A percentile compares a stretch with the other conserved stretches of the same genome.
phyloP scores from a whole-genome alignment of 495 filamentous ascomycete genomes.

The Penicillium antarcticum region DNA sequence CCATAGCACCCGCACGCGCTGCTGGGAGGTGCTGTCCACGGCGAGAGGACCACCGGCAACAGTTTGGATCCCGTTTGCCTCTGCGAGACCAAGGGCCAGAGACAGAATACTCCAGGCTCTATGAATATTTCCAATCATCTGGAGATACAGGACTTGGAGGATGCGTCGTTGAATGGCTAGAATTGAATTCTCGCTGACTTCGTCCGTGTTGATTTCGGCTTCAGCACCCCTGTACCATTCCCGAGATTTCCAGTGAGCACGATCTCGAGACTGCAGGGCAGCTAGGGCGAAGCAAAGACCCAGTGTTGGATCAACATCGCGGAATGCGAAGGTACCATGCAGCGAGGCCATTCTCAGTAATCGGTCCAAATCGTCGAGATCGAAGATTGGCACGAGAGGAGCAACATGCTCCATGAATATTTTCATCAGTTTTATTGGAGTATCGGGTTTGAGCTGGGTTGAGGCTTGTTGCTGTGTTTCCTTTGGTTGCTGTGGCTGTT shows the following conservation, averaged over 20 bases:
- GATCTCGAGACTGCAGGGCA: neutral
- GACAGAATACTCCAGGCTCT: constrained; percentile 9
- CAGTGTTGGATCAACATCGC: neutral
- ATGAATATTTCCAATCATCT: constrained; percentile 10
- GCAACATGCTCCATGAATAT: too few species aligned
- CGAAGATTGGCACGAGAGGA: too few species aligned
- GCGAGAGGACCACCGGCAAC: neutral
- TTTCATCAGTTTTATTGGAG: too few species aligned
- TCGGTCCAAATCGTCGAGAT: too few species aligned
- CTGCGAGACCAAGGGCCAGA: constrained; percentile 4
- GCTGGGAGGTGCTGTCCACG: neutral
- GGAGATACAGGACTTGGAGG: constrained; percentile 17
- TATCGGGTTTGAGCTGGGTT: too few species aligned
- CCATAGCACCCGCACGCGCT: constrained; percentile 14
- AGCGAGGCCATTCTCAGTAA: too few species aligned
- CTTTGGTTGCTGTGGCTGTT: too few species aligned
- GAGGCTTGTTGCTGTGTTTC: too few species aligned
- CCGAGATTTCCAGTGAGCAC: neutral
- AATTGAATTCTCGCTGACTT: neutral
- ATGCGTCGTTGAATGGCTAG: constrained; percentile 6
- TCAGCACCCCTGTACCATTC: neutral
- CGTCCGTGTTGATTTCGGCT: neutral
- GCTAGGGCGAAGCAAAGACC: neutral
- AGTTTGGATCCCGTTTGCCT: constrained; percentile 4
- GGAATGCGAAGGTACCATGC: too few species aligned